Evolutionary conservation across 306 rosid species (phyloP).

Genomic region (Cicer cuneatum): DNA sequence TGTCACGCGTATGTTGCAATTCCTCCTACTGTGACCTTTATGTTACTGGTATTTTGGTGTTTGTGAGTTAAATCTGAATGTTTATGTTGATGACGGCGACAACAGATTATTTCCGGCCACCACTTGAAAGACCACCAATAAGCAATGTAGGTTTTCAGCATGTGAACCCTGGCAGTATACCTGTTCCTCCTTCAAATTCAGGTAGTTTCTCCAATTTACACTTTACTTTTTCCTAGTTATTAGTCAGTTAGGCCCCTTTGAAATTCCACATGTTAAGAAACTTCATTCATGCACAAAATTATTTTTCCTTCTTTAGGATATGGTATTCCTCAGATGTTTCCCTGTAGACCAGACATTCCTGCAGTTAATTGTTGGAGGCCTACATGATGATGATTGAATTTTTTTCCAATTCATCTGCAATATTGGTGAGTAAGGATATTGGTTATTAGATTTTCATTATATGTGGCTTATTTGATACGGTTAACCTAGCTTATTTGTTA

Average conservation of each 20-base stretch:
- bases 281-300: conserved; percentile 4
- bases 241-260: neutral
- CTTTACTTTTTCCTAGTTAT: neutral
- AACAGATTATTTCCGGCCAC: conserved; percentile 58
- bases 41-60: conserved; percentile 20
- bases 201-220: conserved; percentile 52
- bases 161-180: conserved; percentile 60
- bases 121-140: conserved; percentile 78
- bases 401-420: conserved; percentile 24
- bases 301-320: conserved; percentile 64
- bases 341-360: conserved; percentile 81
- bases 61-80: conserved; percentile 24
- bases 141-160: conserved; percentile 74
- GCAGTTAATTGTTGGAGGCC: conserved; percentile 93
- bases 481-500: conserved; percentile 18
- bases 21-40: neutral
- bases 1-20: neutral
- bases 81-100: conserved; percentile 52
- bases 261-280: conserved; percentile 1
- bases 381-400: conserved; percentile 54
- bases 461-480: conserved; percentile 2
- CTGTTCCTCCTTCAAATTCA: conserved; percentile 69
- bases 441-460: neutral
- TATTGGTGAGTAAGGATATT: conserved; percentile 21
- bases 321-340: conserved; percentile 75